These are phyloP conservation scores for Lathyrus tuberosus DNA, from an alignment of 306 rosid species.

Conservation along the genomic window DNA sequence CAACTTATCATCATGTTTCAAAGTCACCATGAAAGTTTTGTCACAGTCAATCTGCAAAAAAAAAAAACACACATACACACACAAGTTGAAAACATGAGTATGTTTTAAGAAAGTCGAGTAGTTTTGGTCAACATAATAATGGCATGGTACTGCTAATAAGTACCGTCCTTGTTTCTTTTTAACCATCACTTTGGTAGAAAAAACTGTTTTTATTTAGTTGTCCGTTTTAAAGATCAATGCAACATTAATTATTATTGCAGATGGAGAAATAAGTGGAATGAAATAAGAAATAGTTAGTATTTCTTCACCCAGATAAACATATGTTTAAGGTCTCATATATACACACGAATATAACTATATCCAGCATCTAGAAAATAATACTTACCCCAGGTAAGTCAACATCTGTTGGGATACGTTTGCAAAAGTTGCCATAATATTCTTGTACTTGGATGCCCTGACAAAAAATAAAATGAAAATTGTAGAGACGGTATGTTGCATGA, in stretches of 20 bases:
- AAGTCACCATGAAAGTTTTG: slow-evolving; percentile 84
- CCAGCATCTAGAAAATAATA: slow-evolving; percentile 45
- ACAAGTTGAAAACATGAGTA: slow-evolving; percentile 11
- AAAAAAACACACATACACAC: too few relatives aligned
- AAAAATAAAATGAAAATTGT: slow-evolving; percentile 36
- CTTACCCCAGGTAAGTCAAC: slow-evolving; percentile 95
- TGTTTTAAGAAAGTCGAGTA: not conserved
- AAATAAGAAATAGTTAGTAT: not conserved
- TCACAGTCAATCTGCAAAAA: slow-evolving; percentile 91
- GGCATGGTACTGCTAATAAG: too few relatives aligned
- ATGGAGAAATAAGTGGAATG: too few relatives aligned
- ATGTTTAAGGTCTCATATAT: slow-evolving; percentile 12
- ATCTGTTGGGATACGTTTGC: slow-evolving; percentile 95
- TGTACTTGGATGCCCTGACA: slow-evolving; percentile 95
- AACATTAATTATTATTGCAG: too few relatives aligned
- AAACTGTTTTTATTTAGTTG: too few relatives aligned
- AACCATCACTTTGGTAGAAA: too few relatives aligned
- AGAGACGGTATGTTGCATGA: slow-evolving; percentile 11
- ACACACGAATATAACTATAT: slow-evolving; percentile 21
- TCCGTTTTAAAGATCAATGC: too few relatives aligned
- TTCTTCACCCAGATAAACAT: slow-evolving; percentile 1
- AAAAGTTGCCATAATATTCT: slow-evolving; percentile 87
- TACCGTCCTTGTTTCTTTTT: too few relatives aligned
- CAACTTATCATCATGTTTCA: slow-evolving; percentile 95
- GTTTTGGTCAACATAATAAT: too few relatives aligned